A percentile compares a stretch with the other conserved stretches of the same genome.
Evolutionary conservation across 179 eudicot genomes (phyloP).

Genomic region (Drosera spatulata): DNA sequence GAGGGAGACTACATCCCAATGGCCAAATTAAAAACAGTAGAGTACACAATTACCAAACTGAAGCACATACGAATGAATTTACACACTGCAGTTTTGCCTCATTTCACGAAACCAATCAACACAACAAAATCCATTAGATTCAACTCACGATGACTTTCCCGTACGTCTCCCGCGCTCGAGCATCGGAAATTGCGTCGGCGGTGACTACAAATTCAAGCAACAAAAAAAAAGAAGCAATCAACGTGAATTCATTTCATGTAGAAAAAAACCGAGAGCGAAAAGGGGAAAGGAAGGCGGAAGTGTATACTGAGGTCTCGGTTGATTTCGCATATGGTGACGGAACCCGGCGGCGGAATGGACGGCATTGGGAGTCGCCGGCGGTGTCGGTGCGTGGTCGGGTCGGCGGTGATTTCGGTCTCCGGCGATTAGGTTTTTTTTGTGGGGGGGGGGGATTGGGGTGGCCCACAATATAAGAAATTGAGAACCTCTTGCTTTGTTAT

Average conservation of each 20-base stretch:
- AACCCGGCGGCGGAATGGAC: constrained; percentile 65
- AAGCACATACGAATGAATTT: too few relatives aligned
- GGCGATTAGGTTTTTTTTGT: too few relatives aligned
- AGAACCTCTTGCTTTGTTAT: too few relatives aligned
- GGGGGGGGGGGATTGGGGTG: too few relatives aligned
- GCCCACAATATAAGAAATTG: too few relatives aligned
- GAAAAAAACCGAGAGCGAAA: not conserved
- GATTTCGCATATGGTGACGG: constrained; percentile 90
- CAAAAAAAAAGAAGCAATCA: not conserved
- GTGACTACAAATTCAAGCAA: constrained; percentile 37
- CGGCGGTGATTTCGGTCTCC: too few relatives aligned
- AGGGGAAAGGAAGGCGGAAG: not conserved
- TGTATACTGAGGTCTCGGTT: constrained; percentile 63
- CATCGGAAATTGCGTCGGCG: constrained; percentile 58
- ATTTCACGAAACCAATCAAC: not conserved
- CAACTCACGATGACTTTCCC: constrained; percentile 60
- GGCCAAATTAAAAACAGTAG: too few relatives aligned
- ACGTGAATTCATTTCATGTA: not conserved
- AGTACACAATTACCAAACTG: too few relatives aligned
- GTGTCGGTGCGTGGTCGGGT: too few relatives aligned
- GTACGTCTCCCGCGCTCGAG: constrained; percentile 56
- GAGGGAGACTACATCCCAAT: too few relatives aligned
- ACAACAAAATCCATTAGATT: not conserved
- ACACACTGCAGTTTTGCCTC: not conserved
- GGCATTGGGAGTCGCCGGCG: constrained; percentile 33